A percentile compares a stretch with the other conserved stretches of the same genome.
Conservation (phyloP, 2,329 filamentous ascomycete species). For the Phialocephala sp. region DNA sequence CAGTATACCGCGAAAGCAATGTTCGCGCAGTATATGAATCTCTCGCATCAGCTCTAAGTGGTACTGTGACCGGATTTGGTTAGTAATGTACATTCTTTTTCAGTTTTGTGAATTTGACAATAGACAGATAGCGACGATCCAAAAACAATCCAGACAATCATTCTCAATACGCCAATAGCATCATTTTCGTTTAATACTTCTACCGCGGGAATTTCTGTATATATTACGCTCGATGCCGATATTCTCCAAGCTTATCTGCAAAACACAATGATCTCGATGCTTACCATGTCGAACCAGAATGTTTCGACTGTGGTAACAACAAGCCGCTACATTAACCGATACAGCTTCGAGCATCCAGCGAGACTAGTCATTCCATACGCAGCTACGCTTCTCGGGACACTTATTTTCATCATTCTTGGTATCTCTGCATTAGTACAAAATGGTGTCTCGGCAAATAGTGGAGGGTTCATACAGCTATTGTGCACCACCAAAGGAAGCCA, state of each 20-base stretch:
- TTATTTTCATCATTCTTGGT: slow-evolving; percentile 7
- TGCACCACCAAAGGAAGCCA: slow-evolving; percentile 7
- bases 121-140: neutral
- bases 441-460: slow-evolving; percentile 4
- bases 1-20: too few relatives aligned
- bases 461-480: slow-evolving; percentile 7
- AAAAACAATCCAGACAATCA: neutral
- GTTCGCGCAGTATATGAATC: neutral
- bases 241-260: slow-evolving; percentile 1
- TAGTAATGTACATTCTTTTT: neutral
- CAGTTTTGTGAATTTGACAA: neutral
- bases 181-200: neutral
- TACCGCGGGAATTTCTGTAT: neutral
- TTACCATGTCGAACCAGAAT: neutral
- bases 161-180: slow-evolving; percentile 3
- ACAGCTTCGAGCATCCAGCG: neutral
- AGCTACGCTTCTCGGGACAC: neutral
- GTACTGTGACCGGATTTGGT: slow-evolving; percentile 5
- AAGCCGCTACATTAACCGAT: neutral
- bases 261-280: slow-evolving; percentile 7
- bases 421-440: slow-evolving; percentile 3
- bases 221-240: slow-evolving; percentile 1
- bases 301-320: slow-evolving; percentile 1
- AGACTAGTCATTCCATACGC: slow-evolving; percentile 7
- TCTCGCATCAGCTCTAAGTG: slow-evolving; percentile 1